A percentile compares a stretch with the other conserved stretches of the same genome.
phyloP scores from a whole-genome alignment of 2,329 filamentous ascomycete species.

The Trichophyton mentagrophytes region DNA sequence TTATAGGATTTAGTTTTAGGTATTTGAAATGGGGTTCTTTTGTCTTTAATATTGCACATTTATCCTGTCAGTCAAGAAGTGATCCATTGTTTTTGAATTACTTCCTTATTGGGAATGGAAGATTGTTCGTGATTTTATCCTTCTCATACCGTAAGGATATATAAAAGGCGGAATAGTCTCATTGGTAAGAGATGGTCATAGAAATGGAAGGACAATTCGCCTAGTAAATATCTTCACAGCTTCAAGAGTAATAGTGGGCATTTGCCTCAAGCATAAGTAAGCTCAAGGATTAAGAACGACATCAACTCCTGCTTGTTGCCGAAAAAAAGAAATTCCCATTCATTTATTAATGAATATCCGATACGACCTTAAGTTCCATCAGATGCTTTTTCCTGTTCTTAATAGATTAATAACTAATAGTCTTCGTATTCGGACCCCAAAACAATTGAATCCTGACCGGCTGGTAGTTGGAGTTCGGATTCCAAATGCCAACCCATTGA shows the following conservation, averaged over 20 bases:
- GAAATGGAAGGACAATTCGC: not conserved
- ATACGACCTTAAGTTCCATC: not conserved
- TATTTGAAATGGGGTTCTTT: not conserved
- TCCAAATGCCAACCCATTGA: constrained; percentile 10
- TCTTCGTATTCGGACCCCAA: not conserved
- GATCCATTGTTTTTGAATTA: not conserved
- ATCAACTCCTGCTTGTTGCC: not conserved
- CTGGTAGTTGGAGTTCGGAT: constrained; percentile 5
- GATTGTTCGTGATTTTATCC: no score
- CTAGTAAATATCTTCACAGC: not conserved
- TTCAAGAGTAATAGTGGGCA: not conserved
- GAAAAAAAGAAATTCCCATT: not conserved
- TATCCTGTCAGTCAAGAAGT: not conserved
- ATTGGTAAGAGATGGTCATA: not conserved
- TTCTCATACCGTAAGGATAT: no score
- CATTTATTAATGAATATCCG: not conserved
- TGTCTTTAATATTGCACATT: not conserved
- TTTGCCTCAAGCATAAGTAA: not conserved
- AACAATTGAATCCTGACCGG: not conserved
- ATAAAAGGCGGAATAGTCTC: no score
- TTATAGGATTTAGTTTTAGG: not conserved
- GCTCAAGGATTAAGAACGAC: not conserved
- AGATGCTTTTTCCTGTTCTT: not conserved
- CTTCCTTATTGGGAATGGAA: no score
- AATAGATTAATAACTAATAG: not conserved